Evolutionary conservation across 805 yeast species (phyloP), one percentile per base, ranked within the genome.

Genomic region (Debaryomyces castellii): DNA sequence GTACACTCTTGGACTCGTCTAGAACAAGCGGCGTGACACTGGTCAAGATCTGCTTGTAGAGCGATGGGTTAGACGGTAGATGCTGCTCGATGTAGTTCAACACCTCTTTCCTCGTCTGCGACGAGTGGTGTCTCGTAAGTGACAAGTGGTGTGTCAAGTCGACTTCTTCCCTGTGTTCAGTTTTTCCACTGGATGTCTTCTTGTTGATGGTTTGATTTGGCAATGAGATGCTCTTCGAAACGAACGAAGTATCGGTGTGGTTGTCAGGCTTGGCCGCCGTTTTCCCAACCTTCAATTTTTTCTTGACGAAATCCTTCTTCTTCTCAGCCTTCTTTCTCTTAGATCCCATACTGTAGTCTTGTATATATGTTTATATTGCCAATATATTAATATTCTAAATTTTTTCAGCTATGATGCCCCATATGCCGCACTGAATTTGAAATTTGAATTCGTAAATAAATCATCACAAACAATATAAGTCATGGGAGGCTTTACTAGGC

Each of bases 221-320:
- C 28, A 78, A 64, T 24, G 76, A 65, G 46, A 78, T 75, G 34
- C 80, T 62, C 57, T 82, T 87, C 9, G 96, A 83, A 37, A 77
- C 79, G 67, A 92, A 92, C 0, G 95, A 85, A 0, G 96, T 89
- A 53, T 87, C 92, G 4, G 99, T 94, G 47, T 77, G 80, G 60
- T 89, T 89, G 16, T 82, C 79, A 5, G 90, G 82, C 51, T 80
- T 81, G 5, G 82, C 81, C 16, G 81, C 80, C 2, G 85, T 72
- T 64, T 94, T 94, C 46, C 99, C 99, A 27, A 94, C 97, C 58
- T 78, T 85, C 43, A 94, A 77, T 71, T 89, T 92, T 48, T 82
- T 74, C 63, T 89, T 89, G 43, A 68, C 75, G 61, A 87, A 87
- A 58, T 87, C 96, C 66, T 84, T 85, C 59, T 74, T 75, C 69